Evolutionary conservation across 768 basidiomycete genomes (phyloP).

Genomic region (Pisolithus tinctorius): DNA sequence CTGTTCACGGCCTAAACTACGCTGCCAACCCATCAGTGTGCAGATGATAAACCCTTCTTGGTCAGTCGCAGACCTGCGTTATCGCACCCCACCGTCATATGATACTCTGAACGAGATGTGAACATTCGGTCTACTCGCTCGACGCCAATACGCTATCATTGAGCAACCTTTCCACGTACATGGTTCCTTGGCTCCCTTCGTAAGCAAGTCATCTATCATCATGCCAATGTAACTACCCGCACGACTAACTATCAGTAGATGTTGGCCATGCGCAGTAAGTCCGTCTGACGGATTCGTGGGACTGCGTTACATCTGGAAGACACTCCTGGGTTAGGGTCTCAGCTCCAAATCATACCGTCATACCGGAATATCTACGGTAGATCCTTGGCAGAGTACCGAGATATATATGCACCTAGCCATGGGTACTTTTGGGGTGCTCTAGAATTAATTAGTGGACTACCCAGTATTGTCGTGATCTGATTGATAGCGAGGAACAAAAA

Average conservation of each 20-base stretch:
- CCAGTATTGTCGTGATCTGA: conserved; percentile 31
- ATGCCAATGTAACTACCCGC: conserved; percentile 85
- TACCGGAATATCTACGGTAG: too few relatives aligned
- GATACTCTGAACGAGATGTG: conserved; percentile 84
- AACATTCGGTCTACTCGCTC: conserved; percentile 76
- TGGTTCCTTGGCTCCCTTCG: conserved; percentile 87
- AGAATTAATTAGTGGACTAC: too few relatives aligned
- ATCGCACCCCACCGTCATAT: conserved; percentile 81
- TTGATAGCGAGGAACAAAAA: conserved; percentile 50
- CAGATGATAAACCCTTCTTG: conserved; percentile 46
- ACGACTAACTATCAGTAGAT: conserved; percentile 61
- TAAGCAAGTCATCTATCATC: conserved; percentile 86
- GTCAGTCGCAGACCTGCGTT: conserved; percentile 85
- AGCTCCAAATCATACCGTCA: too few relatives aligned
- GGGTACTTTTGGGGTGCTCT: too few relatives aligned
- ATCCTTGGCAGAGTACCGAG: too few relatives aligned
- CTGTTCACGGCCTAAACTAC: conserved; percentile 18
- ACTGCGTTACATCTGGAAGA: too few relatives aligned
- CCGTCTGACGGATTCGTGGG: conserved; percentile 27
- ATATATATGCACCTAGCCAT: too few relatives aligned
- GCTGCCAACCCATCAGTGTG: background rate
- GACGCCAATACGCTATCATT: background rate
- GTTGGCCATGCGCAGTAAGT: conserved; percentile 47
- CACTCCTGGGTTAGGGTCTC: too few relatives aligned
- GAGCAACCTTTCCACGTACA: conserved; percentile 38